Evolutionary conservation across 495 filamentous ascomycete genomes (phyloP).

Genomic region (Penicillium argentinense): DNA sequence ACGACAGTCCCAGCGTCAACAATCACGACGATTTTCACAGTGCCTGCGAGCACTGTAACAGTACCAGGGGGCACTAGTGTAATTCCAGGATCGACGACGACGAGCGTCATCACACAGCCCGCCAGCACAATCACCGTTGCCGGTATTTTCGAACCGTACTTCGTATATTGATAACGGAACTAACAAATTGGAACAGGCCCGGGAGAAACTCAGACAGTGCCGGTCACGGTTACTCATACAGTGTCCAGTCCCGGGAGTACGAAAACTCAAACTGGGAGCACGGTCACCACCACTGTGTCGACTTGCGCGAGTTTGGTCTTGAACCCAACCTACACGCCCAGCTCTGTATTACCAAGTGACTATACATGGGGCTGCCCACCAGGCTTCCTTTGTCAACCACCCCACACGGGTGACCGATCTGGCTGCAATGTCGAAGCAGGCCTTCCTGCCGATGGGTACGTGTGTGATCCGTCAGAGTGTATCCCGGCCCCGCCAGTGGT

Average conservation of each 20-base stretch:
- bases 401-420: slow-evolving; percentile 23
- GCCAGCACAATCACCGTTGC: slow-evolving; percentile 13
- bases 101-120: slow-evolving; percentile 4
- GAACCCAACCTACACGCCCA: slow-evolving; percentile 37
- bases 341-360: slow-evolving; percentile 34
- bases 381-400: slow-evolving; percentile 55
- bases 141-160: not conserved
- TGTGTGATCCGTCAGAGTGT: slow-evolving; percentile 58
- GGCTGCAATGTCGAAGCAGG: slow-evolving; percentile 55
- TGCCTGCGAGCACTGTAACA: not conserved
- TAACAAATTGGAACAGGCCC: not conserved
- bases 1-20: slow-evolving; percentile 23
- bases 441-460: slow-evolving; percentile 50
- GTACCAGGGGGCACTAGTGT: slow-evolving; percentile 3
- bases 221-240: slow-evolving; percentile 10
- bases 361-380: slow-evolving; percentile 59
- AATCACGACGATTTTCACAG: slow-evolving; percentile 15
- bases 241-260: slow-evolving; percentile 5
- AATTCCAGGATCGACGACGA: slow-evolving; percentile 16
- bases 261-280: slow-evolving; percentile 1
- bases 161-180: not conserved
- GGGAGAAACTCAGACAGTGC: slow-evolving; percentile 19
- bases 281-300: slow-evolving; percentile 11
- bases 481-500: slow-evolving; percentile 38
- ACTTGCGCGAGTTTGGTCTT: slow-evolving; percentile 30